Conservation (phyloP, 1,284 basidiomycete species). For the Rhodotorula mucilaginosa region DNA sequence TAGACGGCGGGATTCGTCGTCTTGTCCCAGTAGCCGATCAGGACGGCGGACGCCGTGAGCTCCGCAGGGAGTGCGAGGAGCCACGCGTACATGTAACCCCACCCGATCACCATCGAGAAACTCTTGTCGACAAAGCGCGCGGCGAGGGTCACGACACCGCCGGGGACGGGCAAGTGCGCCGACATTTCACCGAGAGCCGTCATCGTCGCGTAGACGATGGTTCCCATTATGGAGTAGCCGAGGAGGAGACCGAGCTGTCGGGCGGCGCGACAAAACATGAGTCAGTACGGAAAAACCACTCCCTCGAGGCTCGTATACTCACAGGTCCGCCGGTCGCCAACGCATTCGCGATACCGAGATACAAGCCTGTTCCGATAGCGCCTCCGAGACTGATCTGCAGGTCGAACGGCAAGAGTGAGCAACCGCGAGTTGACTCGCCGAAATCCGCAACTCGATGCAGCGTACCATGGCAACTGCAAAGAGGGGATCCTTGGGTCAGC, state of each 20-base stretch:
- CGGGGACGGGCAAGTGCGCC: conserved; percentile 57
- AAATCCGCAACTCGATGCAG: not conserved
- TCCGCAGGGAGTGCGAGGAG: conserved; percentile 49
- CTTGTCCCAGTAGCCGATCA: conserved; percentile 49
- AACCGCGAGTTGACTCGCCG: not conserved
- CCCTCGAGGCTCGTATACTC: not conserved
- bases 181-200: conserved; percentile 59
- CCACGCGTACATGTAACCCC: conserved; percentile 43
- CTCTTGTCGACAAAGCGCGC: conserved; percentile 75
- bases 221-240: conserved; percentile 12
- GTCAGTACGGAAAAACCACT: conserved; percentile 35
- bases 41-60: conserved; percentile 49
- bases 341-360: conserved; percentile 39
- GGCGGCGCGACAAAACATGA: conserved; percentile 55
- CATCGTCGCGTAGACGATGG: conserved; percentile 40
- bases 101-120: conserved; percentile 73
- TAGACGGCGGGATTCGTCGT: conserved; percentile 66
- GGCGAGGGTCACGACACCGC: conserved; percentile 62
- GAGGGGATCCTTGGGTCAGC: not conserved
- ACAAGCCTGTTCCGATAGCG: conserved; percentile 26
- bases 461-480: not conserved
- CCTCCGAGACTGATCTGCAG: conserved; percentile 12
- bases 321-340: conserved; percentile 6
- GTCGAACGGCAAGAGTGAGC: not conserved
- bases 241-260: conserved; percentile 51